Evolutionary conservation across 2,329 filamentous ascomycete species (phyloP).

Genomic region (Calonectria naviculata): DNA sequence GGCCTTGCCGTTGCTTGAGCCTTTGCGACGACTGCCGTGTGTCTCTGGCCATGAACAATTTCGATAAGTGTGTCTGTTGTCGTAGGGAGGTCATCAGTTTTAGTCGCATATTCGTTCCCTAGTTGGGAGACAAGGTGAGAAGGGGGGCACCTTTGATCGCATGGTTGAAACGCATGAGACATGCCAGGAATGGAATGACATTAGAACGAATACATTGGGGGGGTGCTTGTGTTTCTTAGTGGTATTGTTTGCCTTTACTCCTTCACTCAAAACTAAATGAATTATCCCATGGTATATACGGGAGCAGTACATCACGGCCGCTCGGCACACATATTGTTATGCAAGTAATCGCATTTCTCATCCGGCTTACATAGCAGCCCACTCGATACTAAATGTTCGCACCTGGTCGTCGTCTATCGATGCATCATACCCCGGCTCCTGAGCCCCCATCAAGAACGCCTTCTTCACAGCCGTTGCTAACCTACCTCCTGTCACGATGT

Average conservation of each 20-base stretch:
- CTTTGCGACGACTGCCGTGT: constrained; percentile 96
- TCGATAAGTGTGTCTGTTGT: constrained; percentile 95
- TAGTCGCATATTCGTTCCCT: constrained; percentile 88
- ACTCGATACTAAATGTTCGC: constrained; percentile 87
- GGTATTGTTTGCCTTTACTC: neutral
- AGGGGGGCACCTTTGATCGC: neutral
- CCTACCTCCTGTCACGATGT: constrained; percentile 86
- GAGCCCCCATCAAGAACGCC: constrained; percentile 86
- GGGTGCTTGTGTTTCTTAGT: constrained; percentile 5
- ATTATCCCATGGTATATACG: neutral
- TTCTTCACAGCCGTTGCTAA: constrained; percentile 97
- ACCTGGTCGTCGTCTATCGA: constrained; percentile 56
- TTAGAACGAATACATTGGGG: constrained; percentile 7
- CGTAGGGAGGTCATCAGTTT: constrained; percentile 89
- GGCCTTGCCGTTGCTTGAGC: constrained; percentile 95
- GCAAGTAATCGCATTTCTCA: constrained; percentile 22
- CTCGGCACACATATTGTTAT: neutral
- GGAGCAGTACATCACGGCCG: neutral
- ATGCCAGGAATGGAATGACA: neutral
- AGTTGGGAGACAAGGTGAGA: neutral
- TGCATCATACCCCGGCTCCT: constrained; percentile 51
- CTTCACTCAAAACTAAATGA: neutral
- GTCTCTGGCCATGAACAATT: constrained; percentile 95
- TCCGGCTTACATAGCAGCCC: constrained; percentile 83
- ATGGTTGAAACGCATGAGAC: neutral